These are phyloP conservation scores for Pseudoperonospora humuli DNA, from an alignment of 352 stramenopile genomes.

Conservation along the genomic window DNA sequence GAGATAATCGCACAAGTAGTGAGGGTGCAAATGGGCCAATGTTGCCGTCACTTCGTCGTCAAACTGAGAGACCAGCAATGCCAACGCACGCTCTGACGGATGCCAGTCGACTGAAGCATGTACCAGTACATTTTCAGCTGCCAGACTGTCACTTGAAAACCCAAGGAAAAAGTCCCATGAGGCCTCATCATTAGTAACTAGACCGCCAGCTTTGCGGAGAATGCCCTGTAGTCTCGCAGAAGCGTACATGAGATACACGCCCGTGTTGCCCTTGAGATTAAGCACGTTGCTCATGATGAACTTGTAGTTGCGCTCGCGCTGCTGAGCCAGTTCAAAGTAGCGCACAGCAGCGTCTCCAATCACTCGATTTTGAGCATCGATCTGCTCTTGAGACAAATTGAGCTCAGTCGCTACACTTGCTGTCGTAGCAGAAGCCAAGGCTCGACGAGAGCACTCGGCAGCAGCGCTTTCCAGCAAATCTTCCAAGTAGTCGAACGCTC, in stretches of 20 bases:
- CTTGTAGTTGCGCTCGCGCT: constrained; percentile 82
- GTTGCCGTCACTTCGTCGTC: constrained; percentile 59
- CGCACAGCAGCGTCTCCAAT: constrained; percentile 71
- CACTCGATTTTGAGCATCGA: constrained; percentile 34
- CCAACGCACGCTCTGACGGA: constrained; percentile 53
- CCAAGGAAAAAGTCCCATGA: constrained; percentile 23
- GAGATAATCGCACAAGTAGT: constrained; percentile 77
- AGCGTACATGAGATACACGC: constrained; percentile 79
- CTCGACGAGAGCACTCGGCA: constrained; percentile 52
- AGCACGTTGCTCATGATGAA: constrained; percentile 78
- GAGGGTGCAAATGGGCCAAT: constrained; percentile 54
- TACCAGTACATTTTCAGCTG: constrained; percentile 27
- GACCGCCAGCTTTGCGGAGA: constrained; percentile 39
- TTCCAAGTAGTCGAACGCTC: constrained; percentile 69
- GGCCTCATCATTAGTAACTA: constrained; percentile 14
- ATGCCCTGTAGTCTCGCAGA: constrained; percentile 68
- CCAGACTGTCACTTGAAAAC: constrained; percentile 20
- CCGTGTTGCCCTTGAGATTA: constrained; percentile 77
- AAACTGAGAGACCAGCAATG: constrained; percentile 71
- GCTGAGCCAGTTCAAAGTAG: constrained; percentile 80
- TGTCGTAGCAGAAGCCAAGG: constrained; percentile 33
- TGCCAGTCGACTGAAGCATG: constrained; percentile 51
- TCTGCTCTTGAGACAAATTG: constrained; percentile 15
- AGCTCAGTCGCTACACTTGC: constrained; percentile 18
- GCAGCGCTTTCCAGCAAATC: constrained; percentile 60